These are phyloP conservation scores for Podila epigama DNA, from an alignment of 192 early-diverging fungal species.

Conservation along the genomic window DNA sequence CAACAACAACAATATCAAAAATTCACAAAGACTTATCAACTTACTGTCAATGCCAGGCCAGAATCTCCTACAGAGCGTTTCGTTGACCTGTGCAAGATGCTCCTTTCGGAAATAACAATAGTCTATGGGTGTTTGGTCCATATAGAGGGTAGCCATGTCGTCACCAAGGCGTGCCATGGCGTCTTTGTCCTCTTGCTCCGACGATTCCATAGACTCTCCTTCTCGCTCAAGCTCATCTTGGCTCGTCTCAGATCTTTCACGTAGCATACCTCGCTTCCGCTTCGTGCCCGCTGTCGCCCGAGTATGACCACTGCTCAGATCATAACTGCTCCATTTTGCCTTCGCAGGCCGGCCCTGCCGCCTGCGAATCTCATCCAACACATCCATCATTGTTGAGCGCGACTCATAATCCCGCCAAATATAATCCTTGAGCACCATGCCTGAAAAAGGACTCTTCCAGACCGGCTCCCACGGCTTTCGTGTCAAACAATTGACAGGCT, in stretches of 20 bases:
- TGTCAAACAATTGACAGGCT: constrained; percentile 59
- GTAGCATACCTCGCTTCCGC: constrained; percentile 30
- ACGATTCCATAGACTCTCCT: not conserved
- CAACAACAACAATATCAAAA: constrained; percentile 2
- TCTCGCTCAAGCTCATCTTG: too few species aligned
- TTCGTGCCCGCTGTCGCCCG: constrained; percentile 7
- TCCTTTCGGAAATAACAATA: constrained; percentile 78
- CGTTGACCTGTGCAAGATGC: constrained; percentile 80
- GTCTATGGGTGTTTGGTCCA: constrained; percentile 66
- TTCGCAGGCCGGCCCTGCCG: constrained; percentile 44
- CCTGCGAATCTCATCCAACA: constrained; percentile 56
- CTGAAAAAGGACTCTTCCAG: constrained; percentile 74
- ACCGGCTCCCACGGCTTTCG: constrained; percentile 60
- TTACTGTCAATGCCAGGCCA: constrained; percentile 91
- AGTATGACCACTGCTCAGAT: constrained; percentile 4
- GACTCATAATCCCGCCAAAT: constrained; percentile 78
- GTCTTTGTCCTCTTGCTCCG: not conserved
- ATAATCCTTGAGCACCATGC: constrained; percentile 78
- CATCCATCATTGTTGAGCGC: constrained; percentile 51
- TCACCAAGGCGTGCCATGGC: too few species aligned
- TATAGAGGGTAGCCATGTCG: not conserved
- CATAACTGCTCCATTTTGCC: constrained; percentile 10
- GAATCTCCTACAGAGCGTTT: constrained; percentile 74
- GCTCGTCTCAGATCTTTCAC: too few species aligned
- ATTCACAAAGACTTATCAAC: not conserved